A percentile compares a stretch with the other conserved stretches of the same genome.
phyloP scores from a whole-genome alignment of 495 filamentous ascomycete species.

The Talaromyces borbonicus region DNA sequence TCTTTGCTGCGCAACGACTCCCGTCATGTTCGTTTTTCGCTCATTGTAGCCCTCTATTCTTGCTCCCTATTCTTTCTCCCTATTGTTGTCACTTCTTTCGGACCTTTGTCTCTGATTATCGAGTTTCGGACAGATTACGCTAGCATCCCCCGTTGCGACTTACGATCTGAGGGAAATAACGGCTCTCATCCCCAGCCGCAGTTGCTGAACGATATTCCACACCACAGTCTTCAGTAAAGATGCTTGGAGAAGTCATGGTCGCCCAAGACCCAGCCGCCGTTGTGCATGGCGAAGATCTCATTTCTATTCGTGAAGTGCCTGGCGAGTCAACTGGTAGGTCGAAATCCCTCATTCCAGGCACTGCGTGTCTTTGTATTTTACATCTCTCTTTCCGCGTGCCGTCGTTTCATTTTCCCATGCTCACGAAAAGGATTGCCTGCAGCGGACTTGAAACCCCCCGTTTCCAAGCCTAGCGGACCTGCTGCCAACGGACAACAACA shows the following conservation, averaged over 20 bases:
- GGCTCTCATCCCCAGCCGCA: no score
- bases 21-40: no score
- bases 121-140: no score
- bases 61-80: no score
- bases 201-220: no score
- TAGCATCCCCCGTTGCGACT: no score
- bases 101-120: no score
- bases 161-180: no score
- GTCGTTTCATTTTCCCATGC: background rate
- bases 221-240: no score
- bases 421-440: conserved; percentile 14
- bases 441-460: conserved; percentile 24
- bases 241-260: conserved; percentile 21
- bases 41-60: no score
- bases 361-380: background rate
- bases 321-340: conserved; percentile 36
- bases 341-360: background rate
- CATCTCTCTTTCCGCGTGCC: background rate
- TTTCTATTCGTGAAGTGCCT: conserved; percentile 37
- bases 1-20: no score
- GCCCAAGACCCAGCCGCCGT: conserved; percentile 26
- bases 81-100: no score
- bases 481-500: conserved; percentile 42
- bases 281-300: conserved; percentile 32
- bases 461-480: conserved; percentile 34